Evolutionary conservation across 345 rosid species (phyloP), one percentile per base, ranked within the genome.

Genomic region (Euphorbia lathyris): DNA sequence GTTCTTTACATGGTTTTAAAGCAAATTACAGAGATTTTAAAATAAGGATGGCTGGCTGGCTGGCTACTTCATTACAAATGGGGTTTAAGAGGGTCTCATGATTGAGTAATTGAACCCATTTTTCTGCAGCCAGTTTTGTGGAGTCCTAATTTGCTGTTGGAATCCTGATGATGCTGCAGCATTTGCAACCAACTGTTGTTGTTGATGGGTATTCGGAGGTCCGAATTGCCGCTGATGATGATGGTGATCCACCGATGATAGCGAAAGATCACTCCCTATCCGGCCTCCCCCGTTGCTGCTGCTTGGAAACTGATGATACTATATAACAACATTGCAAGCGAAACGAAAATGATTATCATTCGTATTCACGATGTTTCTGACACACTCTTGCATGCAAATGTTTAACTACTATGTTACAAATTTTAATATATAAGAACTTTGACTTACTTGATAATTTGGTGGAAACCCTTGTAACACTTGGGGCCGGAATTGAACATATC

Each of bases 121-220:
- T 67, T 77, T 82, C 78, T 87, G 91, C 81, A 83, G 82, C 95
- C 93, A 88, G 76, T 75, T 81, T 75, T 82, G 83, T 27, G 84
- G 69, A 76, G 85, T 68, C 77, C 81, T 78, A 63, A 58, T 82
- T 78, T 84, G 93, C 65, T 81, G 85, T 43, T 90, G 89, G 98
- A 90, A 94, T 94, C 98, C 97, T 91, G 98, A 94, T 91, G 98
- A 94, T 94, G 96, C 97, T 87, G 98, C 99, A 87, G 97, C 97
- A 88, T 77, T 85, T 79, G 93, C 81, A 83, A 80, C 82, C 75
- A 80, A 62, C 69, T 81, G 90, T 26, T 65, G 66, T 3, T 62
- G 48, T 22, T n/a, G n/a, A n/a, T 11, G 22, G 14, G 22, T 19
- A 26, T 42, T 14, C 42, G 79, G 80, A 71, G 80, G 79, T 72